Base-by-base conservation (phyloP, 2,329 filamentous ascomycete species). In the Curvularia sp. region DNA sequence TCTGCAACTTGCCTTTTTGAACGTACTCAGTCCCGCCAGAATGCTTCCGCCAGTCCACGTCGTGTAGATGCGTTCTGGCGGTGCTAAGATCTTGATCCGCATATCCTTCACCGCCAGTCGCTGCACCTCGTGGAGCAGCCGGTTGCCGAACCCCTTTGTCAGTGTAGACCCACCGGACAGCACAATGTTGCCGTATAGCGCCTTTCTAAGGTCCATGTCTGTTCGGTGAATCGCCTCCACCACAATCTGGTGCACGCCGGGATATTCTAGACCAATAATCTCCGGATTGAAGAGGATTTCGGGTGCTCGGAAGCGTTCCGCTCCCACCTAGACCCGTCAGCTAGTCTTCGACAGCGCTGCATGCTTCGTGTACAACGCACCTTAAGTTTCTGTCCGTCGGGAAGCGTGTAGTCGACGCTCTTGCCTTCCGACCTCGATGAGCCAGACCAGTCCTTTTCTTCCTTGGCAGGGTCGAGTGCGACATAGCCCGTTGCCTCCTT, bases 1-100 rank as follows among this genome's bases (percentile, higher is more conserved):
- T 30, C 47, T 34, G 15, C 46, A 75, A 65, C 84, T 77, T 79
- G 95, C 93, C 90, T 98, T 99, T 83, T 94, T 89, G 81, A 99
- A 99, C 53, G 95, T 99, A 82, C 94, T 98, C 78, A 99, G 80
- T 6, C 95, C 94, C 32, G 95, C 95, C 66, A 99, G 82, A 80
- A 99, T 99, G 78, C 95, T 97, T 55, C 95, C 95, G 64, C 95
- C 95, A 69, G 98, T 98, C 95, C 95, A 99, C 30, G 95, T 99
- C 62, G 93, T 97, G 82, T 98, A 99, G 80, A 98, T 97, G 67
- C 95, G 86, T 83, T 99, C 95, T 5, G 95, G 94, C 54, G 95
- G 95, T 53, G 95, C 95, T 81, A 96, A 97, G 75, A 99, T 99
- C 84, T 97, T 97, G 82, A 99, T 98, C 73, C 93, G 88, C 94